Base-by-base conservation (phyloP, 768 basidiomycete genomes). In the Hortiboletus campestris region DNA sequence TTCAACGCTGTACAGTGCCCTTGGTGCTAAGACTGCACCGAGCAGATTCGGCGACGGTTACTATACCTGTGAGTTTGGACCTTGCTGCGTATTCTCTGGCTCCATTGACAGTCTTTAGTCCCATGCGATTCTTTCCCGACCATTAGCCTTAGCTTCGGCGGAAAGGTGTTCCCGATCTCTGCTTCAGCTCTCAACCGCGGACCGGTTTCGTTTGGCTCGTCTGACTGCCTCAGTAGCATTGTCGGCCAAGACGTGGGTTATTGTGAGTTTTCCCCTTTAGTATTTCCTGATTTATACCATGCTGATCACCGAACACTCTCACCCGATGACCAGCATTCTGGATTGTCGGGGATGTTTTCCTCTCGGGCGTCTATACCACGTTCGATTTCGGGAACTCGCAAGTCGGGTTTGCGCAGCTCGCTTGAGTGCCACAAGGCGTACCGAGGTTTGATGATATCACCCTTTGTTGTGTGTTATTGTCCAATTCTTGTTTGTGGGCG, bases 341-440 rank as follows among this genome's bases (percentile, higher is more conserved):
- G 73, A 55, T 72, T 25, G 28, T 73, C 8, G 72, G 74, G 2
- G 71, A 72, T 17, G 66, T 72, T 28, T 78, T 80, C 74, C 63
- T 80, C 48, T 67, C 65, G 48, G 70, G 70, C n/a, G 74, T 76
- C 31, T 82, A 77, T 54, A 74, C 76, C 13, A 58, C 60, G 2
- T 79, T 79, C 58, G 74, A 78, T 49, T 58, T 74, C 25, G 70
- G 67, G 1, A 71, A 73, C 34, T 58, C 39, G 1, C 63, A 51
- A 25, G 75, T 78, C 11, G 74, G 76, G 20, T 76, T 78, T 50
- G 76, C 75, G 10, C 13, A 20, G 5, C 59, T 61, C 8, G 58
- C 51, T 31, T 64, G 55, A 55, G n/a, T 6, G 31, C 34, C 34
- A 34, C 13, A 13, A 34, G 34, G 34, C 13, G 34, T 14, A 14